A percentile compares a stretch with the other conserved stretches of the same genome.
Conservation (phyloP, 768 basidiomycete species). For the Agaricus bisporus region DNA sequence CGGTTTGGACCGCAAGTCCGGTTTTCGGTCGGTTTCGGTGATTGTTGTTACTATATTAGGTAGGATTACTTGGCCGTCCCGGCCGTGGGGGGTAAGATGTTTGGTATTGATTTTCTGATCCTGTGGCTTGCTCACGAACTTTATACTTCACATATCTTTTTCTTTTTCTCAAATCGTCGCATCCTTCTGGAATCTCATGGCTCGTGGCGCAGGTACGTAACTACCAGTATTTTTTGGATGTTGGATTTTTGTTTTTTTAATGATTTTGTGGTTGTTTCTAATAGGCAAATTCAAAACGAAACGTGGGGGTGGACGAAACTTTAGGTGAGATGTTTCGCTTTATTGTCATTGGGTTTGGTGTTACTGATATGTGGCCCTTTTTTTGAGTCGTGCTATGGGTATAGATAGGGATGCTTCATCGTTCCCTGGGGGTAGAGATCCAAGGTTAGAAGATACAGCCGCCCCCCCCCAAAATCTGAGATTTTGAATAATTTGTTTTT, state of each 20-base stretch:
- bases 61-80: too few relatives aligned
- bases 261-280: background rate
- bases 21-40: background rate
- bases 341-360: too few relatives aligned
- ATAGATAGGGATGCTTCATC: constrained; percentile 6
- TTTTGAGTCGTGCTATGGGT: constrained; percentile 8
- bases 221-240: too few relatives aligned
- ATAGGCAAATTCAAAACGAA: constrained; percentile 80
- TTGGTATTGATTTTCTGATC: too few relatives aligned
- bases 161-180: constrained; percentile 10
- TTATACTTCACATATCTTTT: background rate
- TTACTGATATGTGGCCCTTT: background rate
- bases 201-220: constrained; percentile 50
- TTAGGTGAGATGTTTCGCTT: constrained; percentile 47
- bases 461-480: background rate
- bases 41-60: too few relatives aligned
- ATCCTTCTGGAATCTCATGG: constrained; percentile 27
- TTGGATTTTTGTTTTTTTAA: background rate
- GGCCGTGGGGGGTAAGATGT: too few relatives aligned
- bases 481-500: too few relatives aligned
- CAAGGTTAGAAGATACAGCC: background rate
- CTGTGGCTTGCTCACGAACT: background rate
- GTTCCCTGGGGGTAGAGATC: constrained; percentile 8
- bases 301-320: constrained; percentile 83
- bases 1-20: constrained; percentile 11